These are phyloP conservation scores for Yamadazyma friedrichii DNA, from an alignment of 1,139 yeast species.

Conservation along the genomic window DNA sequence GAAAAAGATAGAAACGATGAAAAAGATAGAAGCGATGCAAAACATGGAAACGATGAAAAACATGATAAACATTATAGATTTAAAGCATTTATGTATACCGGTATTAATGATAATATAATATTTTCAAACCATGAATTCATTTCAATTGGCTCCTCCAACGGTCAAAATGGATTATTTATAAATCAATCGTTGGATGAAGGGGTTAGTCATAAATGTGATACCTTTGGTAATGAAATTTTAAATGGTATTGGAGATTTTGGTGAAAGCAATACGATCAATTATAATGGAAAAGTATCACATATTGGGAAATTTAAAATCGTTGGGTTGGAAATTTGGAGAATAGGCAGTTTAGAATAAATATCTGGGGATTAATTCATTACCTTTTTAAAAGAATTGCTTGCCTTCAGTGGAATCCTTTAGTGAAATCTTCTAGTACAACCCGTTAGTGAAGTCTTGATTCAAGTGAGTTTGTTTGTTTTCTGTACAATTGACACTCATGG, in stretches of 20 bases:
- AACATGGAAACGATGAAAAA: not conserved
- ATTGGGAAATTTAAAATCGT: slow-evolving; percentile 63
- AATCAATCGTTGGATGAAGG: slow-evolving; percentile 75
- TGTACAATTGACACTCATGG: too few species aligned
- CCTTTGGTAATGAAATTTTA: slow-evolving; percentile 88
- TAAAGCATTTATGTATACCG: slow-evolving; percentile 86
- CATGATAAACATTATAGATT: slow-evolving; percentile 35
- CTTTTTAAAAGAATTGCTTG: too few species aligned
- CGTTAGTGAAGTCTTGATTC: too few species aligned
- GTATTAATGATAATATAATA: slow-evolving; percentile 80
- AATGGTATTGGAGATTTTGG: slow-evolving; percentile 44
- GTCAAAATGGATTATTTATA: slow-evolving; percentile 90
- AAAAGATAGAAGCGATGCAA: slow-evolving; percentile 3
- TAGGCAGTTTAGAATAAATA: slow-evolving; percentile 43
- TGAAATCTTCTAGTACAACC: too few species aligned
- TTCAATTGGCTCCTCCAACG: slow-evolving; percentile 86
- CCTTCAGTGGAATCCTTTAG: too few species aligned
- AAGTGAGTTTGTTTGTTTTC: too few species aligned
- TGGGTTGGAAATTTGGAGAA: slow-evolving; percentile 85
- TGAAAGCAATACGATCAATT: slow-evolving; percentile 13
- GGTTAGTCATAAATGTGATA: slow-evolving; percentile 72
- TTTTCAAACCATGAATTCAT: slow-evolving; percentile 78
- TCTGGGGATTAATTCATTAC: too few species aligned
- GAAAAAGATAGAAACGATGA: not conserved
- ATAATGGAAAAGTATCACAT: slow-evolving; percentile 12